phyloP scores from a whole-genome alignment of 192 early-diverging fungal genomes.

The Linnemannia exigua region DNA sequence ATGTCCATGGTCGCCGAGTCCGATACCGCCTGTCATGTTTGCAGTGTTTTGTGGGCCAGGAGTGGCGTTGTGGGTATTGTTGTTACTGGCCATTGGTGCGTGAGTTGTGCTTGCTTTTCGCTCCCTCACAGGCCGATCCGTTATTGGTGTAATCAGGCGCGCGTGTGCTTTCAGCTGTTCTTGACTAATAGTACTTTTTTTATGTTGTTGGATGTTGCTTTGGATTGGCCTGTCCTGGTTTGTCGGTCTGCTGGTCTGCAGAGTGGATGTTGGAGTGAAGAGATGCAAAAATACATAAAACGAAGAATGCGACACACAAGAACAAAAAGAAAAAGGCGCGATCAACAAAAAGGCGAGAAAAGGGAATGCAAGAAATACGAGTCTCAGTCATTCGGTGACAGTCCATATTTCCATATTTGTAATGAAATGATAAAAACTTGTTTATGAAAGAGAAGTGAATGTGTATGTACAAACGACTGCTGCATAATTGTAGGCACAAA shows the following conservation, averaged over 20 bases:
- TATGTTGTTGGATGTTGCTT: neutral
- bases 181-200: neutral
- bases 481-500: slow-evolving; percentile 15
- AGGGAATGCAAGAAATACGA: too few species aligned
- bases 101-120: neutral
- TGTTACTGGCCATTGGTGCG: slow-evolving; percentile 15
- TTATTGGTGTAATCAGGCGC: neutral
- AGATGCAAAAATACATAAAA: too few species aligned
- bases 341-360: neutral
- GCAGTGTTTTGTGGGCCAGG: neutral
- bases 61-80: slow-evolving; percentile 6
- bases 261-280: neutral
- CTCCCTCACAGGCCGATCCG: neutral
- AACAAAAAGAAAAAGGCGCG: neutral
- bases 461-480: slow-evolving; percentile 33
- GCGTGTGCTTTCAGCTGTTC: neutral
- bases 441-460: neutral
- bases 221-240: neutral
- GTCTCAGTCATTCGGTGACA: too few species aligned
- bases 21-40: neutral
- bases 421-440: neutral
- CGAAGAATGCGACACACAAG: too few species aligned
- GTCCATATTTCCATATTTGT: neutral
- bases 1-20: neutral
- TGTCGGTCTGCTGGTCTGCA: neutral